phyloP scores from a whole-genome alignment of 225 moss, liverwort and hornwort species.

The Pseudoscleropodium purum region DNA sequence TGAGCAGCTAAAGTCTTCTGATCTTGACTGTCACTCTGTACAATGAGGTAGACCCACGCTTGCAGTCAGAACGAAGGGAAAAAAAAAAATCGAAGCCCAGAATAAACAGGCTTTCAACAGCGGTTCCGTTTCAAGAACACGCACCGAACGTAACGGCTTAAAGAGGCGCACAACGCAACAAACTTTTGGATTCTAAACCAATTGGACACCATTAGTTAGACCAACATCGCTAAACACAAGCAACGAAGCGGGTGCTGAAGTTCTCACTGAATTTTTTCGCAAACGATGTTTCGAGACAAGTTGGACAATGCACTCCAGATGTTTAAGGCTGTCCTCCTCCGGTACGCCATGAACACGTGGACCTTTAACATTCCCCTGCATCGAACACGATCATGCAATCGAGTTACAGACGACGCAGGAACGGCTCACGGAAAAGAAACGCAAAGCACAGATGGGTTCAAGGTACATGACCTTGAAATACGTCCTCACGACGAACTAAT shows the following conservation, averaged over 20 bases:
- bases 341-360: constrained; percentile 56
- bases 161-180: neutral
- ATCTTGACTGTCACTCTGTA: constrained; percentile 49
- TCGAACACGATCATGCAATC: neutral
- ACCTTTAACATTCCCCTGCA: constrained; percentile 51
- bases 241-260: neutral
- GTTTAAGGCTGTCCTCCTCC: constrained; percentile 69
- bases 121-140: neutral
- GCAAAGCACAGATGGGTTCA: neutral
- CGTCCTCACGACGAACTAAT: neutral
- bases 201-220: neutral
- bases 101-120: neutral
- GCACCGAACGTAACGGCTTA: neutral
- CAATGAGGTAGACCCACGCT: neutral
- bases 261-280: constrained; percentile 38
- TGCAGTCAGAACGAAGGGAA: neutral
- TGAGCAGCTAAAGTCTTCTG: constrained; percentile 34
- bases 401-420: neutral
- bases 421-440: neutral
- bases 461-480: neutral
- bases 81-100: neutral
- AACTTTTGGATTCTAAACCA: no score
- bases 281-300: constrained; percentile 33
- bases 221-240: neutral
- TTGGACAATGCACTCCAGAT: constrained; percentile 70